These are phyloP conservation scores for Solanum aculeatissimum DNA, from an alignment of 305 asterid species.

Conservation along the genomic window DNA sequence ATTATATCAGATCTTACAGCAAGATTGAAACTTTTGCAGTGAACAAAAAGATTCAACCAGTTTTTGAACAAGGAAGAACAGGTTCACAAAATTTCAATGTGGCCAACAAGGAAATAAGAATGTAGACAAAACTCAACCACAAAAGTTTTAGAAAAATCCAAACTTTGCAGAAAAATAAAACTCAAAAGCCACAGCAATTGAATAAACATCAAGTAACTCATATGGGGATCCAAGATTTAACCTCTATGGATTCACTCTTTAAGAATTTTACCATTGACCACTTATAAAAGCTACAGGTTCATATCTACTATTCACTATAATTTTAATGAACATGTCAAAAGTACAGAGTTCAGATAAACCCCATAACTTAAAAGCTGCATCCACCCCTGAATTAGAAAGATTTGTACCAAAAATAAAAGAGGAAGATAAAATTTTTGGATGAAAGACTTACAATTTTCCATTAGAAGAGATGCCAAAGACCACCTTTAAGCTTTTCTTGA, in stretches of 20 bases:
- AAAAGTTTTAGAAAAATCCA: background rate
- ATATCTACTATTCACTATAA: background rate
- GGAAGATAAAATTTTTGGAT: background rate
- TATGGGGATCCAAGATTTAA: background rate
- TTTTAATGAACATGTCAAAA: background rate
- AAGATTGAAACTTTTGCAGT: background rate
- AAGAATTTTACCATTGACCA: background rate
- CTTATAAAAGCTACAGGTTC: background rate
- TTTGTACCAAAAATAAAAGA: conserved; percentile 2
- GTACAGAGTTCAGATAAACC: background rate
- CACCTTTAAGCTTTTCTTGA: conserved; percentile 21
- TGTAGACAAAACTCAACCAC: background rate
- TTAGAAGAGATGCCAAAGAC: conserved; percentile 13
- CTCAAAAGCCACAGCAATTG: background rate
- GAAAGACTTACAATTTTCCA: conserved; percentile 35
- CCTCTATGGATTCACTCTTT: background rate
- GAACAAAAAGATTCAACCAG: conserved; percentile 4
- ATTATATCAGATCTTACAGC: conserved; percentile 38
- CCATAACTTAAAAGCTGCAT: background rate
- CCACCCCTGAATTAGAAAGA: background rate
- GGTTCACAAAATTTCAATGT: background rate
- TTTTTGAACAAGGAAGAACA: conserved; percentile 16
- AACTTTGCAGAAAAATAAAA: background rate
- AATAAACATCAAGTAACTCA: background rate
- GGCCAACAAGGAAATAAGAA: background rate